Percentiles rank a stretch among this genome's conserved stretches.
phyloP scores from a whole-genome alignment of 768 basidiomycete genomes.

The Pisolithus albus region DNA sequence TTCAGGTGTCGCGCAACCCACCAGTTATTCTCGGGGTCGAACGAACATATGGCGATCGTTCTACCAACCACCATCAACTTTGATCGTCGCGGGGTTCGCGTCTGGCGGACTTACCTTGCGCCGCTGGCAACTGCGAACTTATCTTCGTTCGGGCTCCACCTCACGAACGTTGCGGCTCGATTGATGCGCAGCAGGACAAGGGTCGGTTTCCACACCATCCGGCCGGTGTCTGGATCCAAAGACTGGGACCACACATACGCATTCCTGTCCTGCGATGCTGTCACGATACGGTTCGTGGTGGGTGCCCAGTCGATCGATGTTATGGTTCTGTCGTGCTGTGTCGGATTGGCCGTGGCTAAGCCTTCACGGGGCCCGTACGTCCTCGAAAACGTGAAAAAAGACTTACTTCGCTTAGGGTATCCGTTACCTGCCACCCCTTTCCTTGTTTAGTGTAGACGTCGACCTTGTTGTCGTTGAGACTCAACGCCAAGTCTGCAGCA shows the following conservation, averaged over 20 bases:
- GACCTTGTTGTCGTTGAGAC: slow-evolving; percentile 84
- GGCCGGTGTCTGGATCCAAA: slow-evolving; percentile 65
- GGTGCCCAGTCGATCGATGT: slow-evolving; percentile 99
- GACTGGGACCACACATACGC: slow-evolving; percentile 96
- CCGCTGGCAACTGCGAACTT: slow-evolving; percentile 99
- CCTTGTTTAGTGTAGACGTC: slow-evolving; percentile 70
- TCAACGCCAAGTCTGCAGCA: slow-evolving; percentile 75
- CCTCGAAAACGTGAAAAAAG: no score
- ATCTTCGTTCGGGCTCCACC: slow-evolving; percentile 96
- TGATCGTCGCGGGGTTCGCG: neutral
- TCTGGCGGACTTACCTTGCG: slow-evolving; percentile 54
- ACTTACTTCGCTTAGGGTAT: slow-evolving; percentile 79
- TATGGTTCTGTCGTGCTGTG: slow-evolving; percentile 93
- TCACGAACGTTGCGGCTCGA: slow-evolving; percentile 88
- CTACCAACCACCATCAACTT: slow-evolving; percentile 32
- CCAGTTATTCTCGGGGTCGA: slow-evolving; percentile 98
- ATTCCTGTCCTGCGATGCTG: slow-evolving; percentile 97
- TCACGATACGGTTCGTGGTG: slow-evolving; percentile 93
- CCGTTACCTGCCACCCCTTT: slow-evolving; percentile 59
- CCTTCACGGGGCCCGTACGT: neutral
- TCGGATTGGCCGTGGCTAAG: neutral
- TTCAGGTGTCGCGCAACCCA: slow-evolving; percentile 97
- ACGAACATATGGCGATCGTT: slow-evolving; percentile 93
- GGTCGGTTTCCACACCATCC: slow-evolving; percentile 85
- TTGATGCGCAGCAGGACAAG: slow-evolving; percentile 94